phyloP scores from a whole-genome alignment of 768 basidiomycete species.

The Sutorius australiensis region DNA sequence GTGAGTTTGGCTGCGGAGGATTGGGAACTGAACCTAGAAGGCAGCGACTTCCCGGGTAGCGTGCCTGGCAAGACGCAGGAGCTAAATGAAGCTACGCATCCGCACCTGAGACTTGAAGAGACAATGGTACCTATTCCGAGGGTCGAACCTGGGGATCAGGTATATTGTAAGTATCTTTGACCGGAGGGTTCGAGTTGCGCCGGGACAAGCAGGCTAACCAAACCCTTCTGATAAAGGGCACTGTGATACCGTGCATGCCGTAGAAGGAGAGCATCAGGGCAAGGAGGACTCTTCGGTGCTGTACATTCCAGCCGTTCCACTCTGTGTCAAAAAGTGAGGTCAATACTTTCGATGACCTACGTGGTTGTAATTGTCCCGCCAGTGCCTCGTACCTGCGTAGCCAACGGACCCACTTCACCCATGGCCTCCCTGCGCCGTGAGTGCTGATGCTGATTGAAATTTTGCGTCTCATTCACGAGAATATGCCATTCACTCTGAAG shows the following conservation, averaged over 20 bases:
- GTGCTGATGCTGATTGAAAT: background rate
- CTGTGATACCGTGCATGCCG: constrained; percentile 54
- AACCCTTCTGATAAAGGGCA: constrained; percentile 36
- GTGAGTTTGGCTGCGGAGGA: constrained; percentile 40
- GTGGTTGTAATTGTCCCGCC: background rate
- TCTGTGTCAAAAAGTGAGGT: constrained; percentile 47
- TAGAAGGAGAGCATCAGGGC: constrained; percentile 47
- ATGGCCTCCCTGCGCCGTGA: constrained; percentile 51
- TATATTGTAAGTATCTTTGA: constrained; percentile 42
- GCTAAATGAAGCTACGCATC: constrained; percentile 52
- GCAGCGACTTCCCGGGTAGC: constrained; percentile 52
- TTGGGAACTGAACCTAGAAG: constrained; percentile 55
- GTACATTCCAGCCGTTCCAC: constrained; percentile 53
- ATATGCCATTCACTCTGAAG: constrained; percentile 19
- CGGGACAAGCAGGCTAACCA: background rate
- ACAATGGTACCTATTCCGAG: constrained; percentile 58
- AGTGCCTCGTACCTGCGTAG: constrained; percentile 49
- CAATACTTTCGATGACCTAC: background rate
- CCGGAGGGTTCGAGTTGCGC: background rate
- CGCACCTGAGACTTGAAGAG: constrained; percentile 52
- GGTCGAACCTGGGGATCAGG: constrained; percentile 63
- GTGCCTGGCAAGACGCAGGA: constrained; percentile 53
- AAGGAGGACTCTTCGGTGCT: constrained; percentile 50
- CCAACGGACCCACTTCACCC: constrained; percentile 44
- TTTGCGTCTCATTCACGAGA: background rate